Base-by-base conservation (phyloP, 768 basidiomycete genomes). In the Gymnopilus junonius region DNA sequence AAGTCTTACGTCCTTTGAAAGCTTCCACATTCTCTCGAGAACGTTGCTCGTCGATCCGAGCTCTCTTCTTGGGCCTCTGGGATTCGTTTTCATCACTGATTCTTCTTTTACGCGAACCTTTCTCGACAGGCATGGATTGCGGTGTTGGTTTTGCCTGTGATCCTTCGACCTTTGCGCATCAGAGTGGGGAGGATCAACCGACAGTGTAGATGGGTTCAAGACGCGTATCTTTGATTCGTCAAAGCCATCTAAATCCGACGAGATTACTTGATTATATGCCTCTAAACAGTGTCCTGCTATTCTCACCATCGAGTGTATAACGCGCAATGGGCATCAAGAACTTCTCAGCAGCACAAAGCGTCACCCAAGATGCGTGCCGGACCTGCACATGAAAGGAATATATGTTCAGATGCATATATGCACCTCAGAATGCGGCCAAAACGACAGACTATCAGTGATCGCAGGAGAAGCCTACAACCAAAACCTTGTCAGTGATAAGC, bases 291-390 rank as follows among this genome's bases (percentile, higher is more conserved):
- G 29, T 20, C n/a, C 11, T 11, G 45, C 23, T 14, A 25, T 20
- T n/a, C 56, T 67, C 37, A 79, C 79, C 74, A 45, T 80, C 80
- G 14, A 81, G 70, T 0, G 75, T 78, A 59, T 76, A 81, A 4
- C 71, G 60, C 2, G 73, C 76, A 31, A 79, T 70, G 10, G 80
- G 80, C 74, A 81, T 76, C 5, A 70, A 40, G 51, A 79, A 79
- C 14, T 74, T 62, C 55, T 77, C 73, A 31, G 61, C 31, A 14
- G 75, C 66, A 53, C 77, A 81, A 56, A 69, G 62, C n/a, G 70
- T 60, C 14, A 81, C 74, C 80, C 80, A 81, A 10, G 61, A 61
- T 4, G 75, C 74, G 61, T 81, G 76, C 25, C 79, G 76, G 42
- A 79, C 78, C 79, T 79, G 54, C 20, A 31, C 31, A 25, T 14